Percentiles rank a stretch among this genome's conserved stretches.
Evolutionary conservation across 202 grass and related monocot genomes (phyloP).

Genomic region (Miscanthus sacchariflorus): DNA sequence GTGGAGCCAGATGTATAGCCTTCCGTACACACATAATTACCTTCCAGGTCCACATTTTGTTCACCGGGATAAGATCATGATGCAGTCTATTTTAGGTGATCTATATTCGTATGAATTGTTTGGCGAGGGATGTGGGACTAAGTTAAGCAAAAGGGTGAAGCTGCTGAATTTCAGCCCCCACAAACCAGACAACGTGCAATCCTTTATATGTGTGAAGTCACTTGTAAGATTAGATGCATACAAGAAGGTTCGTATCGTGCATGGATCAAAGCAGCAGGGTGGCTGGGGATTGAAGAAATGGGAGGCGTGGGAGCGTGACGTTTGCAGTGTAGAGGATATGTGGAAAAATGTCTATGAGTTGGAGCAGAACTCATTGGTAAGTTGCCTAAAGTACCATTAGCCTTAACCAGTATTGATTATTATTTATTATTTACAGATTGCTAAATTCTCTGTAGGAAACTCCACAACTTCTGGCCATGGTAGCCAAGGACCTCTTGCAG

Average conservation of each 20-base stretch:
- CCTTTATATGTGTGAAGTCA: constrained; percentile 40
- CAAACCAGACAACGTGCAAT: constrained; percentile 25
- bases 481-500: neutral
- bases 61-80: constrained; percentile 33
- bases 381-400: neutral
- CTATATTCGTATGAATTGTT: constrained; percentile 26
- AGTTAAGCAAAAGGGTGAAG: neutral
- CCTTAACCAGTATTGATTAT: neutral
- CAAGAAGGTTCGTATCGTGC: constrained; percentile 35
- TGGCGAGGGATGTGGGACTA: constrained; percentile 3
- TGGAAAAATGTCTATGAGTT: neutral
- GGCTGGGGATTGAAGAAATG: constrained; percentile 51
- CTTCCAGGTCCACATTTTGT: constrained; percentile 26
- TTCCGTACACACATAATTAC: neutral
- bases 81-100: neutral
- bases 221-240: constrained; percentile 43
- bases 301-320: constrained; percentile 22
- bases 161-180: constrained; percentile 12
- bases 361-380: constrained; percentile 1
- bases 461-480: neutral
- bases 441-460: neutral
- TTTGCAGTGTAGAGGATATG: neutral
- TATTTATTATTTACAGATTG: neutral
- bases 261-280: constrained; percentile 1
- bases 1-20: constrained; percentile 34